Base-by-base conservation (phyloP, 129 eudicot genomes). In the Pseudognaphalium luteoalbum region DNA sequence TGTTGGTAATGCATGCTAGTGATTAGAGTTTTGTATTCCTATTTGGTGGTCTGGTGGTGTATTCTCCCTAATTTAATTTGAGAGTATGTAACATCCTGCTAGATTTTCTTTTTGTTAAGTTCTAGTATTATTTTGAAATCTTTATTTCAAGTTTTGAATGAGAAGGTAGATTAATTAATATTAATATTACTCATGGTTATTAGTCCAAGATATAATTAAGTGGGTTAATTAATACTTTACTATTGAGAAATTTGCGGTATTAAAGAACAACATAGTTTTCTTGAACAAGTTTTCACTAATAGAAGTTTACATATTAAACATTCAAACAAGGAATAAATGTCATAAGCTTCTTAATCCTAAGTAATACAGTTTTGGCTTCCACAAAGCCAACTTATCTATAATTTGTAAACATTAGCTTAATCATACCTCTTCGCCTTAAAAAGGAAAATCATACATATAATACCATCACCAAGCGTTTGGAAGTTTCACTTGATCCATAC, bases 11-110 rank as follows among this genome's bases (percentile, higher is more conserved):
- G 68, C 68, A 59, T 72, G 68, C 20, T 68, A 56, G 63, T 39
- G 44, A 39, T 10, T 20, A 57, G 63, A n/a, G 29, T 57, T 17
- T 20, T 19, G 20, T 32, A 4, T 14, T 59, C 60, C 35, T 59
- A 69, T 68, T 78, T 70, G 70, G 76, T 60, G 54, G 72, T 39
- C 11, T 60, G 4, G n/a, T 58, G 57, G 67, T 77, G 75, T 69
- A 22, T 70, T 39, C 76, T 78, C 29, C 66, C 82, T 60, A 60
- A 20, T 20, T 61, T 60, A 70, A 2, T 78, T 30, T 61, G 81
- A 58, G 61, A 70, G n/a, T 30, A 73, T 37, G 67, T 42, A 62
- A 74, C 61, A 47, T 42, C 64, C 5, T 44, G 60, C 34, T 77
- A 19, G 73, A 33, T 59, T 65, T 29, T 19, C 34, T 30, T 15